A percentile compares a stretch with the other conserved stretches of the same genome.
phyloP scores from a whole-genome alignment of 371 early-diverging fungal species.

The Zopfochytrium polystomum region DNA sequence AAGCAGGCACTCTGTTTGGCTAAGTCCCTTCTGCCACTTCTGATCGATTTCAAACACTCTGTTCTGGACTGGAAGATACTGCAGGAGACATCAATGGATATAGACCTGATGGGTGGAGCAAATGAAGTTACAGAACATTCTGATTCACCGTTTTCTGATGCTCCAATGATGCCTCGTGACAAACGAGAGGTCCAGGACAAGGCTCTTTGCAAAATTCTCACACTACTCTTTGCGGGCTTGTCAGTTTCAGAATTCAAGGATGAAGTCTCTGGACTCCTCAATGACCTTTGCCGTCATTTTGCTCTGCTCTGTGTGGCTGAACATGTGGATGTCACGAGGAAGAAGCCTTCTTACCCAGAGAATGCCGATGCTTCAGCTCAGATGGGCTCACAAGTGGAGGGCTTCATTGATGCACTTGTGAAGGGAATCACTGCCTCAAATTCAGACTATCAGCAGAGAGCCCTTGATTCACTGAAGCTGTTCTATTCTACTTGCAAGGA shows the following conservation, averaged over 20 bases:
- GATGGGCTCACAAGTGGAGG: conserved; percentile 39
- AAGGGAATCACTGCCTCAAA: conserved; percentile 73
- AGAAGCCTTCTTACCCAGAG: conserved; percentile 41
- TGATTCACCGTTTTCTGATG: conserved; percentile 33
- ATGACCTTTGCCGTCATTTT: conserved; percentile 70
- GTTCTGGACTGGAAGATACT: conserved; percentile 33
- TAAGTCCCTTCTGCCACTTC: conserved; percentile 64
- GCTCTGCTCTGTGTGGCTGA: conserved; percentile 45
- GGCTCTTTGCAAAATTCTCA: conserved; percentile 59
- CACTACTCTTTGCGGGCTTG: conserved; percentile 66
- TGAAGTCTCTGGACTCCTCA: conserved; percentile 66
- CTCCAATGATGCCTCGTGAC: conserved; percentile 24
- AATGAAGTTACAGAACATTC: conserved; percentile 38
- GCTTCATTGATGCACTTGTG: conserved; percentile 76
- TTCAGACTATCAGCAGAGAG: conserved; percentile 59
- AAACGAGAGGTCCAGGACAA: conserved; percentile 64
- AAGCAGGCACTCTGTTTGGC: conserved; percentile 72
- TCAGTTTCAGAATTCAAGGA: conserved; percentile 59
- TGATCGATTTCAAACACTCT: conserved; percentile 44
- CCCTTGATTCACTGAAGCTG: conserved; percentile 61
- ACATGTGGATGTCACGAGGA: conserved; percentile 54
- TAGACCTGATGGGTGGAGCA: conserved; percentile 16
- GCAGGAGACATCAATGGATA: conserved; percentile 39
- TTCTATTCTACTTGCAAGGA: conserved; percentile 62
- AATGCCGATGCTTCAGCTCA: conserved; percentile 34